phyloP scores from a whole-genome alignment of 352 stramenopile species.

The Phytophthora citricola region DNA sequence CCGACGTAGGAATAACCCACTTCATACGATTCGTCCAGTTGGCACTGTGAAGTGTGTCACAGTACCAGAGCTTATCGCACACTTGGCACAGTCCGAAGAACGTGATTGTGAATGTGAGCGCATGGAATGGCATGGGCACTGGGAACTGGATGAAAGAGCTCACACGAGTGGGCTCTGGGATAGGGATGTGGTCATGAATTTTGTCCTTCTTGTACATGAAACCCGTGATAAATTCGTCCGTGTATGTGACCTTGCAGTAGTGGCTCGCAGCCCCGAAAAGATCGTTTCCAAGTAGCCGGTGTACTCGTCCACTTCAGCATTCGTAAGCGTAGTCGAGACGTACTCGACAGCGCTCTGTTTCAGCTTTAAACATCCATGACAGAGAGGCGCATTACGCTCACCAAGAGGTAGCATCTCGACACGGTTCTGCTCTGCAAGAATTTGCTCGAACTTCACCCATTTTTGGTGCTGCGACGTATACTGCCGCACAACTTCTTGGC shows the following conservation, averaged over 20 bases:
- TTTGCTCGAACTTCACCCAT: conserved; percentile 80
- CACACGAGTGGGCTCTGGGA: conserved; percentile 84
- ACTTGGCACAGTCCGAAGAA: conserved; percentile 87
- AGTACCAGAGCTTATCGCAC: conserved; percentile 91
- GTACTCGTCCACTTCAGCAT: conserved; percentile 67
- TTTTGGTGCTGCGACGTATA: conserved; percentile 75
- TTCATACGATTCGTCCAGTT: conserved; percentile 92
- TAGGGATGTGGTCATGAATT: conserved; percentile 90
- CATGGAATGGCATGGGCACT: conserved; percentile 89
- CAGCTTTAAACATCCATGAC: conserved; percentile 80
- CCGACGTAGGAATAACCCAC: conserved; percentile 88
- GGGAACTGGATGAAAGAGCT: conserved; percentile 91
- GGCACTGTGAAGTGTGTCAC: conserved; percentile 80
- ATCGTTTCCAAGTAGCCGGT: conserved; percentile 86
- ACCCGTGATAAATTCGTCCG: conserved; percentile 85
- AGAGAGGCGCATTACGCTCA: conserved; percentile 82
- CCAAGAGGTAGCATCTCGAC: conserved; percentile 84
- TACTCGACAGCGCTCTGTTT: conserved; percentile 85
- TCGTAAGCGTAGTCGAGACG: conserved; percentile 67
- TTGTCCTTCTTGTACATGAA: conserved; percentile 94
- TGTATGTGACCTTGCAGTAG: conserved; percentile 87
- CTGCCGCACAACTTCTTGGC: conserved; percentile 80
- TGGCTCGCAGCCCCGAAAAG: conserved; percentile 80
- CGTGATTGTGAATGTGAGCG: conserved; percentile 86
- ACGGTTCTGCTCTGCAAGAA: conserved; percentile 80